These are phyloP conservation scores for Diaporthe destruens DNA, from an alignment of 2,329 filamentous ascomycete species.

Conservation along the genomic window DNA sequence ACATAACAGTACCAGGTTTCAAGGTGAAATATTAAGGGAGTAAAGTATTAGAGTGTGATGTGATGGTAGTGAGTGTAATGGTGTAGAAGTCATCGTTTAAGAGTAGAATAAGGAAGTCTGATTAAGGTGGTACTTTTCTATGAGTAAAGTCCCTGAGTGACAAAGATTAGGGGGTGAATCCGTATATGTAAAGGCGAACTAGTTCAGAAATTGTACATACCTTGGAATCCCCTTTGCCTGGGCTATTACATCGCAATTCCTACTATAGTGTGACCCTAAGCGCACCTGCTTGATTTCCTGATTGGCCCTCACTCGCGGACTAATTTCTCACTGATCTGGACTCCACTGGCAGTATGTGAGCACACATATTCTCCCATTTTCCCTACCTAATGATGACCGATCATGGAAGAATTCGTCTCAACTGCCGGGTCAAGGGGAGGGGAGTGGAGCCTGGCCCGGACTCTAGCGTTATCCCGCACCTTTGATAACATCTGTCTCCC, in stretches of 20 bases:
- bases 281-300: no score
- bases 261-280: neutral
- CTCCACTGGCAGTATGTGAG: neutral
- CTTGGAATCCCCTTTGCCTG: neutral
- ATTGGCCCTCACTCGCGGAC: neutral
- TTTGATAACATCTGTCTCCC: no score
- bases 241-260: neutral
- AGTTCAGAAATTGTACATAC: neutral
- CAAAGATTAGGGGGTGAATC: no score
- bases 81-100: no score
- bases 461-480: neutral
- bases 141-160: no score
- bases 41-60: no score
- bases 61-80: no score
- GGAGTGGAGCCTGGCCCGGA: no score
- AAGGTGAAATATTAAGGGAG: no score
- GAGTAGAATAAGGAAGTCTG: no score
- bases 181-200: neutral
- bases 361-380: neutral
- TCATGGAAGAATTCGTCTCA: neutral
- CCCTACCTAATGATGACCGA: neutral
- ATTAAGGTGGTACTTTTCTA: no score
- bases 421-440: neutral
- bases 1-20: no score
- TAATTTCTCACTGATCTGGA: neutral